Base-by-base conservation (phyloP, 495 filamentous ascomycete species). In the Penicillium bialowiezense region DNA sequence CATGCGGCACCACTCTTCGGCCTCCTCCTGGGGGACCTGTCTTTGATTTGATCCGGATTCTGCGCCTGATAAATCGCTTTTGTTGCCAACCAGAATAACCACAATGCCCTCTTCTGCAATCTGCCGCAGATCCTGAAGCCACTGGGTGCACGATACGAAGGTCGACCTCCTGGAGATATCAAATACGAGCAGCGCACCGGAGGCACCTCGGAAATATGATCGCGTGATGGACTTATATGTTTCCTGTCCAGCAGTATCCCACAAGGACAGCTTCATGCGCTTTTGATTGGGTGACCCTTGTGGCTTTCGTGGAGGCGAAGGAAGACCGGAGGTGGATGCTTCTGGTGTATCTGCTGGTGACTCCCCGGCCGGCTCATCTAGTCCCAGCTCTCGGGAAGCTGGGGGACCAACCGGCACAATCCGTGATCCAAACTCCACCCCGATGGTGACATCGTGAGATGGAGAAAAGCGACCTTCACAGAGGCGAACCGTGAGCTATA, bases 221-320 rank as follows among this genome's bases (percentile, higher is more conserved):
- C 90, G 83, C 5, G 93, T 98, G 50, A 98, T 91, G 40, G 87
- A 90, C 63, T 95, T 95, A 74, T 95, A 95, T 9, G 89, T 95
- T 75, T 98, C 93, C 62, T 98, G 93, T 3, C 93, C 93, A 19
- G 93, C 93, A 0, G 93, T 98, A 65, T 98, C 93, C 93, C 93
- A 97, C 12, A 98, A 70, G 1, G 83, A 85, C 6, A 89, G 72
- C 52, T 89, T 89, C 86, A 88, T 89, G 67, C 85, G 83, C 58
- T 90, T 89, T 65, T 88, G 84, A 8, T 59, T 62, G 17, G 62
- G 47, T 7, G 56, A 32, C n/a, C 64, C 58, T 18, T 60, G 62
- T 21, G 48, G 54, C 37, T 67, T 73, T 24, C 59, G 63, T 12
- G 71, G 70, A 35, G 69, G 70, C 33, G 41, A 68, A 19, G 70